These are phyloP conservation scores for Spiraea crenata DNA, from an alignment of 331 rosid species.

Conservation along the genomic window DNA sequence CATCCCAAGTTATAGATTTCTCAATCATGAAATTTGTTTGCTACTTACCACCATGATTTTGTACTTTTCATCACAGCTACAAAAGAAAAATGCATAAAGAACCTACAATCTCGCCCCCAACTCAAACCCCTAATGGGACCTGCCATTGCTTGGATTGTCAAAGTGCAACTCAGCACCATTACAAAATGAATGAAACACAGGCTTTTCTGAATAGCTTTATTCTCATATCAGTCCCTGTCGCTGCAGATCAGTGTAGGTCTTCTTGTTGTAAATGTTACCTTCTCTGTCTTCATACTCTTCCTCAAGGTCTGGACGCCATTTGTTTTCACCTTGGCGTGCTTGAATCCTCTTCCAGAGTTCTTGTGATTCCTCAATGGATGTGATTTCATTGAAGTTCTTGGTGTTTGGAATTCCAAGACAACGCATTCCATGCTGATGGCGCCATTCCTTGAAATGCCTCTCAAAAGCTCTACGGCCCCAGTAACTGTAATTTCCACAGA, in stretches of 20 bases:
- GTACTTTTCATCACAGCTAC: not conserved
- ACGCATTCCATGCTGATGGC: slow-evolving; percentile 99
- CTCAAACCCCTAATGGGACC: not conserved
- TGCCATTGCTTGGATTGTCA: not conserved
- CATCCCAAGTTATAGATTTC: no score
- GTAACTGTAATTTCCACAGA: slow-evolving; percentile 98
- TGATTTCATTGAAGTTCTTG: slow-evolving; percentile 93
- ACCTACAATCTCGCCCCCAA: not conserved
- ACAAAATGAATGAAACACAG: not conserved
- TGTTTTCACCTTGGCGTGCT: slow-evolving; percentile 79
- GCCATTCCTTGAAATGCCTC: slow-evolving; percentile 98
- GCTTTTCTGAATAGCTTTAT: not conserved
- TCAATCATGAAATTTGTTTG: not conserved
- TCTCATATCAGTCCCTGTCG: slow-evolving; percentile 86
- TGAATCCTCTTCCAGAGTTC: slow-evolving; percentile 95
- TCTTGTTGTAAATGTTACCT: slow-evolving; percentile 96
- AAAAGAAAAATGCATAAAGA: not conserved
- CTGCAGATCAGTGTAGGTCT: slow-evolving; percentile 89
- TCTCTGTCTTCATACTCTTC: slow-evolving; percentile 97
- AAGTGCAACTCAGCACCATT: not conserved
- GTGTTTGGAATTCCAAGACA: slow-evolving; percentile 99
- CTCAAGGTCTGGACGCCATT: slow-evolving; percentile 98
- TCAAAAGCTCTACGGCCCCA: slow-evolving; percentile 99
- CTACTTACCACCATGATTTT: not conserved
- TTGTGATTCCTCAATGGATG: slow-evolving; percentile 97